Percentiles rank a stretch among this genome's conserved stretches.
Evolutionary conservation across 805 yeast species (phyloP).

Genomic region (Starmerella potacharoeniae): DNA sequence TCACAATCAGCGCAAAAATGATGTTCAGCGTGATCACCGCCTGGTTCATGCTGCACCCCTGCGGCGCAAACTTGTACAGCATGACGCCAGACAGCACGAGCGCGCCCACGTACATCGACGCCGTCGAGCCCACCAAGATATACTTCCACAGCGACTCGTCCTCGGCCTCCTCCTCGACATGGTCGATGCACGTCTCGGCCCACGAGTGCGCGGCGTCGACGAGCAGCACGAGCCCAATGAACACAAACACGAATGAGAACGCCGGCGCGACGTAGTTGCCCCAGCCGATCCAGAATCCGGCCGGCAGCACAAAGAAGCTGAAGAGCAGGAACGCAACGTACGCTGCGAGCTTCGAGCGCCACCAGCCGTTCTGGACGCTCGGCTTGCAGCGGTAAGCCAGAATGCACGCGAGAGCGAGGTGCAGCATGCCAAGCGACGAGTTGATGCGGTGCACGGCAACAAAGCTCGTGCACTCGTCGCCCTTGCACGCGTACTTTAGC

Average conservation of each 20-base stretch:
- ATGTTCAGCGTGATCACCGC: slow-evolving; percentile 73
- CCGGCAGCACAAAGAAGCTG: slow-evolving; percentile 72
- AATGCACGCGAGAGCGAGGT: slow-evolving; percentile 54
- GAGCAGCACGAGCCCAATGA: slow-evolving; percentile 77
- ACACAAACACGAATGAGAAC: slow-evolving; percentile 71
- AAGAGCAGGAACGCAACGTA: slow-evolving; percentile 47
- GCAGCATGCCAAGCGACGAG: slow-evolving; percentile 74
- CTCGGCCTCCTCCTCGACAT: slow-evolving; percentile 67
- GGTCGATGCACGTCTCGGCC: slow-evolving; percentile 91
- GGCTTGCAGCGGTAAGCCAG: slow-evolving; percentile 64
- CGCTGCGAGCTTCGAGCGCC: slow-evolving; percentile 52
- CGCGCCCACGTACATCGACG: slow-evolving; percentile 68
- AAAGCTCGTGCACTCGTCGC: slow-evolving; percentile 79
- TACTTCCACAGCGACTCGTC: slow-evolving; percentile 60
- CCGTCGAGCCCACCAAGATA: slow-evolving; percentile 74
- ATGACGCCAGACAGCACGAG: slow-evolving; percentile 62
- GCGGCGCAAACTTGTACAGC: slow-evolving; percentile 71
- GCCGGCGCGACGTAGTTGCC: slow-evolving; percentile 83
- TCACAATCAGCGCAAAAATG: slow-evolving; percentile 49
- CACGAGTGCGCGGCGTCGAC: slow-evolving; percentile 98
- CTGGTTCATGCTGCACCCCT: slow-evolving; percentile 80
- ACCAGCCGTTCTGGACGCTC: slow-evolving; percentile 74
- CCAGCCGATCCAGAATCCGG: slow-evolving; percentile 73
- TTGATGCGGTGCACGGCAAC: slow-evolving; percentile 88
- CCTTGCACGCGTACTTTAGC: slow-evolving; percentile 64